Evolutionary conservation across 352 stramenopile species (phyloP).

Genomic region (Phytophthora brassicae): DNA sequence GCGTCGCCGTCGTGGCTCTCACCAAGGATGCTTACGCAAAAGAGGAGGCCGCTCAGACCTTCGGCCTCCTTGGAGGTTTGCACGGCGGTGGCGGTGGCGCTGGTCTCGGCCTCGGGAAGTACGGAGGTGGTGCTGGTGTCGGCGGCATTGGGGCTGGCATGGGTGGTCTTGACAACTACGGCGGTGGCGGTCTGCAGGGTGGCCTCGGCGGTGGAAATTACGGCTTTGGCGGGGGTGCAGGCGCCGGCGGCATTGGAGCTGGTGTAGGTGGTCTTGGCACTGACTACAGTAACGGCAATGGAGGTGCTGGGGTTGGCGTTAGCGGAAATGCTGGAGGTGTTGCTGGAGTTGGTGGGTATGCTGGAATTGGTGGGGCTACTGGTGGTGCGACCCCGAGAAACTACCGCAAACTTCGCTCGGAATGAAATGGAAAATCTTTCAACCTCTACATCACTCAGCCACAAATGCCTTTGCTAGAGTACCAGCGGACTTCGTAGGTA

Average conservation of each 20-base stretch:
- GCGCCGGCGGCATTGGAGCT: background rate
- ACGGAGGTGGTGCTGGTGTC: background rate
- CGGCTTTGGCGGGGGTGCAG: too few species aligned
- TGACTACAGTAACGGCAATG: background rate
- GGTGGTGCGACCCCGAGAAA: background rate
- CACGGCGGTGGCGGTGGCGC: background rate
- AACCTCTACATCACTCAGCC: too few species aligned
- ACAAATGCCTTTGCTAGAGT: too few species aligned
- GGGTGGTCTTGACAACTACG: background rate
- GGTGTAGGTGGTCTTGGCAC: background rate
- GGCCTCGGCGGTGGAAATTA: too few species aligned
- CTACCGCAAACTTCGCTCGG: background rate
- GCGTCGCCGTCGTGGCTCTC: slow-evolving; percentile 11
- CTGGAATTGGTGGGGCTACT: background rate
- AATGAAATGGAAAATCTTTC: background rate
- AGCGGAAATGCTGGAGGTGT: background rate
- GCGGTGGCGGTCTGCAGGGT: too few species aligned
- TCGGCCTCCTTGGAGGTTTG: slow-evolving; percentile 10
- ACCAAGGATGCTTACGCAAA: background rate
- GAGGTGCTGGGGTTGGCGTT: background rate
- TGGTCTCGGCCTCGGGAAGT: background rate
- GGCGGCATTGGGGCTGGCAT: background rate
- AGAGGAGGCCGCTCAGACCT: slow-evolving; percentile 18
- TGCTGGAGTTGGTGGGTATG: background rate
- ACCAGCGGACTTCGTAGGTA: too few species aligned